phyloP scores from a whole-genome alignment of 2,329 filamentous ascomycete genomes.

The Cryphonectria radicalis region DNA sequence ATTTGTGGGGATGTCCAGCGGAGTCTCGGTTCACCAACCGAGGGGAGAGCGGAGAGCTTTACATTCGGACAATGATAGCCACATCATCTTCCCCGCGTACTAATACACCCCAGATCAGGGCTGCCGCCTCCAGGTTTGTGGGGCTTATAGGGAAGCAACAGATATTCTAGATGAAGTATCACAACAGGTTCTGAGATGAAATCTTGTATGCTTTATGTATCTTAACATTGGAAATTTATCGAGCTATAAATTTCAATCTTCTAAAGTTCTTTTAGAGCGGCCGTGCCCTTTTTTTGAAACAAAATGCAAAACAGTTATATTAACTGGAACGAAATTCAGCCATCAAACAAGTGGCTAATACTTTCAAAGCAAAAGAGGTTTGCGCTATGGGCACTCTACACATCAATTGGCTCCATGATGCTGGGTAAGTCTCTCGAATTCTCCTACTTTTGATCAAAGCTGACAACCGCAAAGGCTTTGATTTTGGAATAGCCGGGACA shows the following conservation, averaged over 20 bases:
- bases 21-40: not conserved
- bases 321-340: not conserved
- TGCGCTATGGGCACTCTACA: conserved; percentile 27
- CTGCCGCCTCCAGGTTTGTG: too few species aligned
- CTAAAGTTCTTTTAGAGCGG: not conserved
- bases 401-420: conserved; percentile 30
- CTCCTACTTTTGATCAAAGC: not conserved
- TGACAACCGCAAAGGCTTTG: not conserved
- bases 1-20: not conserved
- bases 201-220: not conserved
- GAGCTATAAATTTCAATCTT: not conserved
- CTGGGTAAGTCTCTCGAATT: conserved; percentile 17
- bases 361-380: conserved; percentile 26
- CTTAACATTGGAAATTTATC: not conserved
- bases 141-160: too few species aligned
- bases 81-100: not conserved
- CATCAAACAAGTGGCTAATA: conserved; percentile 25
- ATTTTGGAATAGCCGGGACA: conserved; percentile 10
- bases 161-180: not conserved
- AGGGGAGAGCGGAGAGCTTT: not conserved
- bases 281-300: not conserved
- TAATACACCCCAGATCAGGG: too few species aligned
- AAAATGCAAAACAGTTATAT: not conserved
- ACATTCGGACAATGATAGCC: not conserved
- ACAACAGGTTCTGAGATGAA: not conserved